phyloP scores from a whole-genome alignment of 2,329 filamentous ascomycete genomes.

The Lasiodiplodia sp. region DNA sequence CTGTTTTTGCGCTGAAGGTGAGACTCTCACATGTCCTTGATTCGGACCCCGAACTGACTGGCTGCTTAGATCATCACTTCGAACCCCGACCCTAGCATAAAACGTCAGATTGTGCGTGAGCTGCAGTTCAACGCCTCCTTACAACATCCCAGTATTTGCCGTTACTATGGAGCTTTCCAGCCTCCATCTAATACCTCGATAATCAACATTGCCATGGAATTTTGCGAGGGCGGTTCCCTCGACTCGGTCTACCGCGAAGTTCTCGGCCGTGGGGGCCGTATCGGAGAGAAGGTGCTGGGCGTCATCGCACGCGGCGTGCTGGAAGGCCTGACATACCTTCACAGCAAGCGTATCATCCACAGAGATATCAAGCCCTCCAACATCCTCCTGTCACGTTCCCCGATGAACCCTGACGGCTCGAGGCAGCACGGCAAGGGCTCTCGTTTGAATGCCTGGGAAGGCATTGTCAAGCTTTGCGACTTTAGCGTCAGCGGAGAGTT shows the following conservation, averaged over 20 bases:
- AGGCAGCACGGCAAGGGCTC: slow-evolving; percentile 16
- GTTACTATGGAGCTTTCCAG: slow-evolving; percentile 96
- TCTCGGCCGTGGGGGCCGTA: slow-evolving; percentile 91
- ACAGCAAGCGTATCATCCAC: slow-evolving; percentile 96
- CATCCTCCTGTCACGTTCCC: slow-evolving; percentile 81
- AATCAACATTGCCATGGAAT: slow-evolving; percentile 99
- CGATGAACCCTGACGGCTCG: slow-evolving; percentile 20
- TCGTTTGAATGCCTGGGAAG: slow-evolving; percentile 56
- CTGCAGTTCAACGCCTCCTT: slow-evolving; percentile 91
- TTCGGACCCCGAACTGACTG: slow-evolving; percentile 10
- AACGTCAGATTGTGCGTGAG: slow-evolving; percentile 97
- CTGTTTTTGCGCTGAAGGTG: slow-evolving; percentile 95
- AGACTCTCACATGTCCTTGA: slow-evolving; percentile 34
- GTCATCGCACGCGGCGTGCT: slow-evolving; percentile 96
- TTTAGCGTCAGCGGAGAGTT: slow-evolving; percentile 98
- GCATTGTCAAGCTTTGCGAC: slow-evolving; percentile 96
- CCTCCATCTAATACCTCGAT: slow-evolving; percentile 88
- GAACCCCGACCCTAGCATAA: slow-evolving; percentile 95
- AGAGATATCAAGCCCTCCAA: slow-evolving; percentile 99
- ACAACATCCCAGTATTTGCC: slow-evolving; percentile 93
- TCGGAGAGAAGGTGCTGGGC: slow-evolving; percentile 94
- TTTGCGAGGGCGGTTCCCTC: slow-evolving; percentile 93
- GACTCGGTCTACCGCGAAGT: slow-evolving; percentile 98
- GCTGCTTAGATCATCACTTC: slow-evolving; percentile 88
- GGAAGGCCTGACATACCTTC: slow-evolving; percentile 91